phyloP scores from a whole-genome alignment of 176 grass and related monocot genomes.

The Carex littledalei region DNA sequence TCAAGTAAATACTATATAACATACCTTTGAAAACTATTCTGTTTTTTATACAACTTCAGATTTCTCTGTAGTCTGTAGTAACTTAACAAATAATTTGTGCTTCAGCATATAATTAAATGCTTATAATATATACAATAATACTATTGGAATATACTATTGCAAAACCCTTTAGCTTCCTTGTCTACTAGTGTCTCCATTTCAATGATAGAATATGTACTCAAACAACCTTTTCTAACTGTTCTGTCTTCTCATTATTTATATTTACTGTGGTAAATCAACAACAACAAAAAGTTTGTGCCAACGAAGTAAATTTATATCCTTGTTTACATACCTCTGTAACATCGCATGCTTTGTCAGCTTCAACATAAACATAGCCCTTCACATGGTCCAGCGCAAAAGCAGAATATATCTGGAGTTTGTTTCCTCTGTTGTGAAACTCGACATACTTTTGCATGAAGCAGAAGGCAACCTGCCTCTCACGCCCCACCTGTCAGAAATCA shows the following conservation, averaged over 20 bases:
- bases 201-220: slow-evolving; percentile 6
- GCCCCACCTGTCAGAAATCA: slow-evolving; percentile 60
- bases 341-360: slow-evolving; percentile 89
- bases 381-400: slow-evolving; percentile 86
- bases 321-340: slow-evolving; percentile 66
- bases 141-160: background rate
- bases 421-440: slow-evolving; percentile 60
- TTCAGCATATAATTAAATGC: background rate
- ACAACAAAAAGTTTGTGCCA: background rate
- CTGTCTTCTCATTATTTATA: background rate
- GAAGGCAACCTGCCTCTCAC: slow-evolving; percentile 77
- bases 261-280: background rate
- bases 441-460: slow-evolving; percentile 97
- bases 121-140: background rate
- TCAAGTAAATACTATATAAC: background rate
- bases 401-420: slow-evolving; percentile 72
- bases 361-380: slow-evolving; percentile 90
- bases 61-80: background rate
- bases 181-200: background rate
- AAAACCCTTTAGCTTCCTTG: background rate
- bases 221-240: slow-evolving; percentile 6
- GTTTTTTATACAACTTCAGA: background rate
- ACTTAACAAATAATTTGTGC: background rate
- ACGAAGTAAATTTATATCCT: background rate
- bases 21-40: background rate